A percentile compares a stretch with the other conserved stretches of the same genome.
These are phyloP conservation scores for Strobilomyces echinocephalus DNA, from an alignment of 768 basidiomycete species.

Conservation along the genomic window DNA sequence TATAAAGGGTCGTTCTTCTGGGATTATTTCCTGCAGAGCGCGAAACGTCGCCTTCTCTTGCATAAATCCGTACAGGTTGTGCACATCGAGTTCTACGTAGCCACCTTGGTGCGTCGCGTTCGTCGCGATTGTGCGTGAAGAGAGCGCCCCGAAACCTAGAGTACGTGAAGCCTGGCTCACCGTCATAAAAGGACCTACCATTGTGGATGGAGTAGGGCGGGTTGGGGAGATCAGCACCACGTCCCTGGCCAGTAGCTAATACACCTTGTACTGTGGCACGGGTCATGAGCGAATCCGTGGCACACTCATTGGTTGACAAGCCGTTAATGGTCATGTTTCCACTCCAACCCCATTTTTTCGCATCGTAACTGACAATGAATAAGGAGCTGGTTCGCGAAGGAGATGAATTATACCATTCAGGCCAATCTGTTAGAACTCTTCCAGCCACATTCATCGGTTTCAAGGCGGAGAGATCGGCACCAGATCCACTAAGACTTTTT, in stretches of 20 bases:
- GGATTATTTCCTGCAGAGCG: conserved; percentile 48
- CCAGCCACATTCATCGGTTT: not conserved
- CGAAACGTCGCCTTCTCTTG: conserved; percentile 60
- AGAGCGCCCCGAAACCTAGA: conserved; percentile 48
- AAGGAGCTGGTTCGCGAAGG: not conserved
- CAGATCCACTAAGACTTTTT: conserved; percentile 37
- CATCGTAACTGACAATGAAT: conserved; percentile 49
- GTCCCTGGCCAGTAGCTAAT: conserved; percentile 39
- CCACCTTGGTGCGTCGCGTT: conserved; percentile 67
- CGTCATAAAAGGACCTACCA: conserved; percentile 33
- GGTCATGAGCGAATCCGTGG: conserved; percentile 6
- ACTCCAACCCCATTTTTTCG: conserved; percentile 56
- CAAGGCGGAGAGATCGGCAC: conserved; percentile 50
- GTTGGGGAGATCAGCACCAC: conserved; percentile 43
- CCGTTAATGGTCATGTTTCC: conserved; percentile 71
- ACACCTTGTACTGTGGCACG: conserved; percentile 36
- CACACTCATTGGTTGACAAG: conserved; percentile 43
- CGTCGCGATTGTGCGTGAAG: conserved; percentile 52
- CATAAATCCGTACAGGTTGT: conserved; percentile 68
- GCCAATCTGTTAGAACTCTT: conserved; percentile 29
- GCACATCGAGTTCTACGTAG: conserved; percentile 56
- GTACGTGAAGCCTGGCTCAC: not conserved
- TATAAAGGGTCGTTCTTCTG: conserved; percentile 61
- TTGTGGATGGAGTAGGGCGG: conserved; percentile 74
- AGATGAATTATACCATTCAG: conserved; percentile 50